Percentiles rank a stretch among this genome's conserved stretches.
Conservation (phyloP, 2,329 filamentous ascomycete genomes). For the Alternaria panax region DNA sequence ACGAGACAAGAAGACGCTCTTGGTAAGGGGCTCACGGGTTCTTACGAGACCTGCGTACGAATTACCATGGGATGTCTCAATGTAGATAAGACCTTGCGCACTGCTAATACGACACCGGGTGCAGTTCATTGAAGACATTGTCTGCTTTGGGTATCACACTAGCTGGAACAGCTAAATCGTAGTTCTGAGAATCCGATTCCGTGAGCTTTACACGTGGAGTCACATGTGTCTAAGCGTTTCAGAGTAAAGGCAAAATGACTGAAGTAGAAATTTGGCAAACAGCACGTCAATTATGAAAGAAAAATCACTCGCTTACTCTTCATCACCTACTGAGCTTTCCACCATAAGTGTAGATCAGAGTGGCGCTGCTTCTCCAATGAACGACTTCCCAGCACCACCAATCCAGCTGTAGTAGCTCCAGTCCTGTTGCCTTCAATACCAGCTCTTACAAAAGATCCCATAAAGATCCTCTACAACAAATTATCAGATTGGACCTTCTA, state of each 20-base stretch:
- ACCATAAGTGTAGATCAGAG: neutral
- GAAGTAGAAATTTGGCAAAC: neutral
- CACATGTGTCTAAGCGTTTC: neutral
- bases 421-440: neutral
- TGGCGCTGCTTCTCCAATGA: neutral
- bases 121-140: neutral
- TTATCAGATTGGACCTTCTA: neutral
- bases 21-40: no score
- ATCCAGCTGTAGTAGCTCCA: neutral
- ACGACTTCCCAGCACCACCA: neutral
- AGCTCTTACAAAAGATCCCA: neutral
- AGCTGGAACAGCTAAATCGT: neutral
- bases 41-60: no score
- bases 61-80: neutral
- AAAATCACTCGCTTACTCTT: neutral
- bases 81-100: neutral
- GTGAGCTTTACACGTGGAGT: neutral
- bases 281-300: neutral
- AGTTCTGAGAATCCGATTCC: neutral
- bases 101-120: neutral
- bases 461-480: neutral
- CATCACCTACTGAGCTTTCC: no score
- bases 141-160: neutral
- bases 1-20: no score
- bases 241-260: neutral